Evolutionary conservation across 805 yeast species (phyloP).

Genomic region (Cyberlindnera amylophila): DNA sequence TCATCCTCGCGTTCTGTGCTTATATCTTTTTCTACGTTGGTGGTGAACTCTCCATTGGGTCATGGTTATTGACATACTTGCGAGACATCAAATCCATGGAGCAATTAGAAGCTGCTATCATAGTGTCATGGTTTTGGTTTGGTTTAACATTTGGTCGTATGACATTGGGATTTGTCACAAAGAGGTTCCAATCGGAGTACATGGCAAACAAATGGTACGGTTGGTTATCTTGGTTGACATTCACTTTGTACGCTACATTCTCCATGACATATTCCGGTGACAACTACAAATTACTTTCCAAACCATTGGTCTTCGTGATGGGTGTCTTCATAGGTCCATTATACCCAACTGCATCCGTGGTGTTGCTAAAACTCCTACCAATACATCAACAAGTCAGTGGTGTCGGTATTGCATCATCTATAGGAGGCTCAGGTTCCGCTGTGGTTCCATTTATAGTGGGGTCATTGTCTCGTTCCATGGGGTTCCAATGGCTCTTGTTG

Average conservation of each 20-base stretch:
- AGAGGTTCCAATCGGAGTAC: slow-evolving; percentile 42
- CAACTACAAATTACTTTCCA: slow-evolving; percentile 3
- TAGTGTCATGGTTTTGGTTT: slow-evolving; percentile 68
- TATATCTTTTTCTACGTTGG: slow-evolving; percentile 65
- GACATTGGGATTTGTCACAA: slow-evolving; percentile 50
- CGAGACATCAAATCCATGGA: slow-evolving; percentile 49
- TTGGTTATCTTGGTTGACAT: slow-evolving; percentile 34
- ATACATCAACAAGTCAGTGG: slow-evolving; percentile 56
- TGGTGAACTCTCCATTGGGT: slow-evolving; percentile 62
- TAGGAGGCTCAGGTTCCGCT: slow-evolving; percentile 34
- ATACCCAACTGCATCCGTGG: slow-evolving; percentile 68
- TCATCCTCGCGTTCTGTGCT: slow-evolving; percentile 45
- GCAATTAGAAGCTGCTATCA: slow-evolving; percentile 48
- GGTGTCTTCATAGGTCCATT: slow-evolving; percentile 68
- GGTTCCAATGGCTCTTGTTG: slow-evolving; percentile 12
- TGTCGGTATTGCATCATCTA: slow-evolving; percentile 60
- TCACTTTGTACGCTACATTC: slow-evolving; percentile 18
- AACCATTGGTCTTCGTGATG: slow-evolving; percentile 32
- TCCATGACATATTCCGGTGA: slow-evolving; percentile 11
- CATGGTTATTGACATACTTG: slow-evolving; percentile 67
- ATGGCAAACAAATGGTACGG: slow-evolving; percentile 30
- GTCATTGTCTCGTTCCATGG: slow-evolving; percentile 17
- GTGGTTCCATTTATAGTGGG: slow-evolving; percentile 44
- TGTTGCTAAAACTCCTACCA: slow-evolving; percentile 62
- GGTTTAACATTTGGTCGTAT: slow-evolving; percentile 69